phyloP scores from a whole-genome alignment of 225 moss, liverwort and hornwort species.

The Polytrichum formosum region DNA sequence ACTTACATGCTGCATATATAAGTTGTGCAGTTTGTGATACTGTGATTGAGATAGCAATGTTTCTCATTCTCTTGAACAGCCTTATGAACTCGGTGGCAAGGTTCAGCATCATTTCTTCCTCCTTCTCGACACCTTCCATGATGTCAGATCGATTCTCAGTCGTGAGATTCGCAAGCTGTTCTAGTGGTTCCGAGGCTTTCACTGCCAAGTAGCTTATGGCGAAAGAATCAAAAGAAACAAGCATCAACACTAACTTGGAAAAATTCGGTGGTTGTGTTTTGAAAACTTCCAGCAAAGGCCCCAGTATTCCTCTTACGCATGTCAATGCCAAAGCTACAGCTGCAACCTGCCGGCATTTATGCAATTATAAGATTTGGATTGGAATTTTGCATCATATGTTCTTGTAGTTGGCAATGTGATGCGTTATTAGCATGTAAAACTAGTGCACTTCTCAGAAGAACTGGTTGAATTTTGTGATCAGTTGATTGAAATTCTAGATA shows the following conservation, averaged over 20 bases:
- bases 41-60: constrained; percentile 70
- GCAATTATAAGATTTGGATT: no score
- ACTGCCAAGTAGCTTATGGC: constrained; percentile 79
- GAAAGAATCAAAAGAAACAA: constrained; percentile 75
- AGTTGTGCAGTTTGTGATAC: constrained; percentile 76
- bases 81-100: constrained; percentile 78
- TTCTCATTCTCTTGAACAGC: constrained; percentile 77
- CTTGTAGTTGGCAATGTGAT: no score
- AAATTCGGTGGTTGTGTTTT: constrained; percentile 75
- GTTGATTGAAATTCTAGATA: neutral
- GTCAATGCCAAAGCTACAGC: constrained; percentile 51
- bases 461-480: neutral
- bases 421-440: no score
- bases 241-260: constrained; percentile 77
- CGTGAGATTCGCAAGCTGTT: constrained; percentile 69
- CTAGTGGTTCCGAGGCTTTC: constrained; percentile 83
- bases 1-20: constrained; percentile 40
- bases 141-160: constrained; percentile 76
- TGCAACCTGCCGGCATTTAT: constrained; percentile 27
- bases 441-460: no score
- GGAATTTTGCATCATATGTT: no score
- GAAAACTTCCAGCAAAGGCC: constrained; percentile 78
- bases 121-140: constrained; percentile 85
- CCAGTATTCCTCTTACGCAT: constrained; percentile 64
- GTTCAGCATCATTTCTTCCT: constrained; percentile 80